phyloP scores from a whole-genome alignment of 768 basidiomycete species.

The Psilocybe sp. region DNA sequence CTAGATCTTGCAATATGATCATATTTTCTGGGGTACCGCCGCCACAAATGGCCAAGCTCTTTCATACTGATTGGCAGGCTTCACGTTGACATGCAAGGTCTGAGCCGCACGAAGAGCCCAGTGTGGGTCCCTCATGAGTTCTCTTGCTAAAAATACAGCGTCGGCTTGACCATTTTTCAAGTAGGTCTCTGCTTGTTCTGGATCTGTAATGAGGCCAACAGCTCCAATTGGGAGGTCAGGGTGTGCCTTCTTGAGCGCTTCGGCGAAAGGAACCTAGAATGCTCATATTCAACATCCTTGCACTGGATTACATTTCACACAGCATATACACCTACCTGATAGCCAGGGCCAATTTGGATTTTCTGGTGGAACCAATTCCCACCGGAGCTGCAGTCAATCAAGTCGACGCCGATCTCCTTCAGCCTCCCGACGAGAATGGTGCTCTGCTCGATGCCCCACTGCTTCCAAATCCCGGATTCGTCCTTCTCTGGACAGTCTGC shows the following conservation, averaged over 20 bases:
- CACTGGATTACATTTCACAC: background rate
- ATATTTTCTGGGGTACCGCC: background rate
- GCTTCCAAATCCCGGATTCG: slow-evolving; percentile 53
- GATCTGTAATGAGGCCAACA: slow-evolving; percentile 73
- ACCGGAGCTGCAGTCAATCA: slow-evolving; percentile 72
- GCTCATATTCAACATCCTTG: background rate
- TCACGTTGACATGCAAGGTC: slow-evolving; percentile 60
- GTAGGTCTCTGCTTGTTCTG: slow-evolving; percentile 51
- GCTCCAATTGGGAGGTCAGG: slow-evolving; percentile 54
- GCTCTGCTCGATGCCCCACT: slow-evolving; percentile 81
- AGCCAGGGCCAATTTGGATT: slow-evolving; percentile 53
- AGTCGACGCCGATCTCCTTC: slow-evolving; percentile 62
- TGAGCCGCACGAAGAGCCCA: slow-evolving; percentile 63
- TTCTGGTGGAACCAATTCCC: slow-evolving; percentile 64
- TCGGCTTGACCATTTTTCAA: slow-evolving; percentile 68
- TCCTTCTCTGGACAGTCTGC: slow-evolving; percentile 54
- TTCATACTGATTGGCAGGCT: slow-evolving; percentile 72
- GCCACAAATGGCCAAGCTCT: slow-evolving; percentile 40
- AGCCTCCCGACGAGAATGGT: slow-evolving; percentile 54
- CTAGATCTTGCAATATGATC: background rate
- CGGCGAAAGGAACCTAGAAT: slow-evolving; percentile 63
- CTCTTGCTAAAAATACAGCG: slow-evolving; percentile 64
- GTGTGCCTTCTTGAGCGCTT: slow-evolving; percentile 57
- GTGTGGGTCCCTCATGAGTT: slow-evolving; percentile 63
- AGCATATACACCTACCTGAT: slow-evolving; percentile 48